Percentiles rank a stretch among this genome's conserved stretches.
Conservation (phyloP, 2,329 filamentous ascomycete species). For the Aurifilum marmelostoma region DNA sequence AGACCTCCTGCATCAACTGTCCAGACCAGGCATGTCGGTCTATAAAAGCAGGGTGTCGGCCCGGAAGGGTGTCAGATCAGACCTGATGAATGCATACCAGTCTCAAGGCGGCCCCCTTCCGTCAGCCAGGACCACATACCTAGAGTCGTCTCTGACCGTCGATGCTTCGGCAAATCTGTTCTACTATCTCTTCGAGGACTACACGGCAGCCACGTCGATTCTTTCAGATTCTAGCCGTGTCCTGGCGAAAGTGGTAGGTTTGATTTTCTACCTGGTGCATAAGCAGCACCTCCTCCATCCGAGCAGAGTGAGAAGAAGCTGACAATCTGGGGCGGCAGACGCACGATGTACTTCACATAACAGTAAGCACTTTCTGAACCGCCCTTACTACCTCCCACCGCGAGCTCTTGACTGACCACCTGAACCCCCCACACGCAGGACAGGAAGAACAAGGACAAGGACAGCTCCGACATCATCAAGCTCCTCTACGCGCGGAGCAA, state of each 20-base stretch:
- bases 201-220: conserved; percentile 61
- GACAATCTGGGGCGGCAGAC: conserved; percentile 35
- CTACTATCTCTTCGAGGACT: conserved; percentile 71
- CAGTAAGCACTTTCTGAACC: conserved; percentile 35
- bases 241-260: conserved; percentile 53
- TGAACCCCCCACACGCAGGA: conserved; percentile 21
- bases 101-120: conserved; percentile 13
- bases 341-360: conserved; percentile 39
- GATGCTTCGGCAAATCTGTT: conserved; percentile 65
- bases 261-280: not conserved
- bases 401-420: conserved; percentile 11
- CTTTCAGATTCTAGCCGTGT: conserved; percentile 51
- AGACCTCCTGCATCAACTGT: conserved; percentile 45
- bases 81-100: conserved; percentile 30
- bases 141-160: conserved; percentile 37
- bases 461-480: conserved; percentile 58
- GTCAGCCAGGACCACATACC: conserved; percentile 8
- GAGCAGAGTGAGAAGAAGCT: not conserved
- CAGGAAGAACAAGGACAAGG: conserved; percentile 38
- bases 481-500: conserved; percentile 62
- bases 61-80: conserved; percentile 44
- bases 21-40: conserved; percentile 40
- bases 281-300: conserved; percentile 11
- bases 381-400: too few relatives aligned
- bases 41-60: conserved; percentile 46